These are phyloP conservation scores for Symbiodinium pilosum DNA, from an alignment of 73 alveolate species.

Conservation along the genomic window DNA sequence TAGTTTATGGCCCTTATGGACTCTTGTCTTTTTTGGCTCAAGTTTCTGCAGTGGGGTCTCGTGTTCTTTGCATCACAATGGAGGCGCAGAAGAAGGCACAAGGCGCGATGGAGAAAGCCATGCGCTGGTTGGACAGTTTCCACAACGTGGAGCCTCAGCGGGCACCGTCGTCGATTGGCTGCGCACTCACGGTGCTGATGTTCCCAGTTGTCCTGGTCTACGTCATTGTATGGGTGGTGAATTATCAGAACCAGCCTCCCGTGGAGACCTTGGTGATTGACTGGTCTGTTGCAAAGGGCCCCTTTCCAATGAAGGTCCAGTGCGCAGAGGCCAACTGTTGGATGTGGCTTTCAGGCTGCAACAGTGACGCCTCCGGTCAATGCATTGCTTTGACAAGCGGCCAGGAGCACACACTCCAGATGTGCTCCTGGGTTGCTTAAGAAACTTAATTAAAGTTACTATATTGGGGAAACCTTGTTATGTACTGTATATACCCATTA, in stretches of 20 bases:
- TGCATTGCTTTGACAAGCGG: background rate
- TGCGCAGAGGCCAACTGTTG: constrained; percentile 48
- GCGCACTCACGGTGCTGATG: constrained; percentile 39
- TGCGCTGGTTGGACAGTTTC: no score
- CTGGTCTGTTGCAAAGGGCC: constrained; percentile 60
- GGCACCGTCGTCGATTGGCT: constrained; percentile 26
- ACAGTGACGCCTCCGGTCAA: background rate
- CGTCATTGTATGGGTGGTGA: background rate
- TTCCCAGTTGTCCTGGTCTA: constrained; percentile 34
- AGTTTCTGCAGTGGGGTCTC: no score
- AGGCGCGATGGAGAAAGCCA: no score
- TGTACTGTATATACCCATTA: no score
- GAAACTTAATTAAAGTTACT: no score
- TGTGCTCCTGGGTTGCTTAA: background rate
- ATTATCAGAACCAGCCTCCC: constrained; percentile 20
- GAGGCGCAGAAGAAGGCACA: no score
- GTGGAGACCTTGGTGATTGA: constrained; percentile 58
- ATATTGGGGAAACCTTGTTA: no score
- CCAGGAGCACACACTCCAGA: background rate
- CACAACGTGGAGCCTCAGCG: constrained; percentile 64
- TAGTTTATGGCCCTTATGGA: no score
- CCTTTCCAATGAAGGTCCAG: constrained; percentile 65
- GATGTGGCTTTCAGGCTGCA: constrained; percentile 18
- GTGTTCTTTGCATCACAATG: no score
- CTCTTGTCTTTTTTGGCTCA: no score